phyloP scores from a whole-genome alignment of 179 eudicot genomes.

The Actinidia polygama region DNA sequence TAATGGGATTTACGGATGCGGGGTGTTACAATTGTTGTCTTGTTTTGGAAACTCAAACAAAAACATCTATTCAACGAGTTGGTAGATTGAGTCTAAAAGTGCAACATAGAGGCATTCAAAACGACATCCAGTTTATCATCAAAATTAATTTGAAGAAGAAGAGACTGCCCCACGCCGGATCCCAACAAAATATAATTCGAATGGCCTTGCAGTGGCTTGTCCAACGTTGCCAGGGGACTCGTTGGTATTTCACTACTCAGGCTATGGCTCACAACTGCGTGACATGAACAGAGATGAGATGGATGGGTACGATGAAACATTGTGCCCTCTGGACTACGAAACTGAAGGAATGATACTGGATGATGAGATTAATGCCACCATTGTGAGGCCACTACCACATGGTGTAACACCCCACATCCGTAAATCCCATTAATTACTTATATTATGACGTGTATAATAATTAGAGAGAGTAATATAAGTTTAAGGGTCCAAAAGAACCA shows the following conservation, averaged over 20 bases:
- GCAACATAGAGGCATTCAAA: neutral
- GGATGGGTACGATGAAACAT: conserved; percentile 47
- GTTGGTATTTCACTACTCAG: conserved; percentile 48
- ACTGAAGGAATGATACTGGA: conserved; percentile 38
- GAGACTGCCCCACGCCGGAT: conserved; percentile 28
- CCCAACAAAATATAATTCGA: conserved; percentile 45
- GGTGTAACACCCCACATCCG: no score
- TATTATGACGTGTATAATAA: no score
- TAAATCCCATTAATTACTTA: no score
- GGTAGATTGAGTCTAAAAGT: neutral
- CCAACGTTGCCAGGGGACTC: conserved; percentile 48
- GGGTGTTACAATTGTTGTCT: no score
- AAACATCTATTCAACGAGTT: neutral
- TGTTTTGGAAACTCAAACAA: neutral
- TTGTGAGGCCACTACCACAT: conserved; percentile 42
- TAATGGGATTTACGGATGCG: no score
- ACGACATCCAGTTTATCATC: neutral
- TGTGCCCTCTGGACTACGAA: conserved; percentile 46
- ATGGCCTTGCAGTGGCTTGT: conserved; percentile 45
- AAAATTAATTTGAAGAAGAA: conserved; percentile 41
- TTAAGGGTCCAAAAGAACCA: no score
- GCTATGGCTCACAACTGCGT: conserved; percentile 38
- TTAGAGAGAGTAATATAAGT: no score
- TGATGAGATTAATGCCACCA: conserved; percentile 44
- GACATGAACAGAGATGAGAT: conserved; percentile 44